These are phyloP conservation scores for Microsporum audouinii DNA, from an alignment of 2,329 filamentous ascomycete species.

Conservation along the genomic window DNA sequence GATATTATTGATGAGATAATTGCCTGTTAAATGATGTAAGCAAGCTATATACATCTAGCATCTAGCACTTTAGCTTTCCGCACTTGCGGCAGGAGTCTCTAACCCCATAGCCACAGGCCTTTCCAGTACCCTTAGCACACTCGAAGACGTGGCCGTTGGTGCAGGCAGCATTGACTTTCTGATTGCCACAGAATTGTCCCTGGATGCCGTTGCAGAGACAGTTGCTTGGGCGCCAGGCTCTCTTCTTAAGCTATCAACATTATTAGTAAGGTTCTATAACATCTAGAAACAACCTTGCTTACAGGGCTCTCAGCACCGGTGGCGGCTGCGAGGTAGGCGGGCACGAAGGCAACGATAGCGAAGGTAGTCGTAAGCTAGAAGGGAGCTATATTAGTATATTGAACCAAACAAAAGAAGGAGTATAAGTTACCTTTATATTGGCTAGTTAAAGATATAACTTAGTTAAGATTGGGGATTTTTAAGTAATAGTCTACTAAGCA, in stretches of 20 bases:
- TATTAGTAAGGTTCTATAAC: not conserved
- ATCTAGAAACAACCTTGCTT: not conserved
- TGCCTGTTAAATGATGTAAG: not conserved
- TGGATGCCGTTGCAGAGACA: conserved; percentile 14
- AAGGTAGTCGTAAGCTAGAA: not conserved
- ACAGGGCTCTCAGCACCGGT: not conserved
- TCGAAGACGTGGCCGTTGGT: conserved; percentile 15
- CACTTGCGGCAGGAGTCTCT: conserved; percentile 12
- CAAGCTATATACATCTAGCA: not conserved
- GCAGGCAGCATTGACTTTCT: conserved; percentile 13
- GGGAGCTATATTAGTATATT: too few species aligned
- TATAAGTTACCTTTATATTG: too few species aligned
- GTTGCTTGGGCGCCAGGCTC: conserved; percentile 12
- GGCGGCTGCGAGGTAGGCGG: not conserved
- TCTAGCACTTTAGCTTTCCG: conserved; percentile 14
- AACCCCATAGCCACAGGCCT: conserved; percentile 15
- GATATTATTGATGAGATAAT: too few species aligned
- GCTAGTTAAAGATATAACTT: too few species aligned
- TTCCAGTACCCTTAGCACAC: conserved; percentile 10
- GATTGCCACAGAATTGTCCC: conserved; percentile 16
- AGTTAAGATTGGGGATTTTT: too few species aligned
- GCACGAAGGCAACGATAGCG: not conserved
- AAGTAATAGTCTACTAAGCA: not conserved
- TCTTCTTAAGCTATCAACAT: conserved; percentile 10
- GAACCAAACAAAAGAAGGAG: too few species aligned